Base-by-base conservation (phyloP, 148 eudicot species). In the Cornus florida region DNA sequence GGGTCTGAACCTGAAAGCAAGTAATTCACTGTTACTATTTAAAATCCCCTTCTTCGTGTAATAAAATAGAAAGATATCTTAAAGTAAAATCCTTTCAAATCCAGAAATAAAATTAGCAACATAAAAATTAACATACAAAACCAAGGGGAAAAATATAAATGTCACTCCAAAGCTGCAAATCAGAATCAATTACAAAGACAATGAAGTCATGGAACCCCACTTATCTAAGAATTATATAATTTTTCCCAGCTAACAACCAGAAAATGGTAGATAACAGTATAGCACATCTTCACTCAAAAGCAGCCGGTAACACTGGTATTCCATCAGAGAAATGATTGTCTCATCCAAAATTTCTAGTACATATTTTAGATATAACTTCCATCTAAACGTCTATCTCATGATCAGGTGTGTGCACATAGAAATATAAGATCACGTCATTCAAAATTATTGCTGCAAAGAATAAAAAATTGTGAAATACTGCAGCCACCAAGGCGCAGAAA, bases 1-100 rank as follows among this genome's bases (percentile, higher is more conserved):
- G 97, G 73, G 38, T 91, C 79, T 90, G 93, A 81, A 97, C 97
- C 99, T 97, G 80, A 62, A 76, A 67, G 12, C 6, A 62, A 65
- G 64, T 20, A 43, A 43, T 43, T 43, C 48, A 43, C 7, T 43
- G 8, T 9, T 9, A 43, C 9, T 43, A 9, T 43, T 43, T 43
- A 39, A 73, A 69, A 69, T 48, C 50, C 19, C 76, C 38, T 50
- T 75, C 69, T 43, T 6, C 1, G 48, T 4, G 48, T 43, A 43
- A 43, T 66, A 57, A 10, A 46, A n/a, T 22, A 35, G 19, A n/a
- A 78, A 64, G n/a, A 53, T n/a, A n/a, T 20, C 24, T 53, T 13
- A 16, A 16, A 23, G 43, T n/a, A 19, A 7, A 24, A 28, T 69
- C 24, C 7, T 33, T 28, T 73, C n/a, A 38, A 19, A 23, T 75